phyloP scores from a whole-genome alignment of 306 rosid species.

The Phaseolus lunatus region DNA sequence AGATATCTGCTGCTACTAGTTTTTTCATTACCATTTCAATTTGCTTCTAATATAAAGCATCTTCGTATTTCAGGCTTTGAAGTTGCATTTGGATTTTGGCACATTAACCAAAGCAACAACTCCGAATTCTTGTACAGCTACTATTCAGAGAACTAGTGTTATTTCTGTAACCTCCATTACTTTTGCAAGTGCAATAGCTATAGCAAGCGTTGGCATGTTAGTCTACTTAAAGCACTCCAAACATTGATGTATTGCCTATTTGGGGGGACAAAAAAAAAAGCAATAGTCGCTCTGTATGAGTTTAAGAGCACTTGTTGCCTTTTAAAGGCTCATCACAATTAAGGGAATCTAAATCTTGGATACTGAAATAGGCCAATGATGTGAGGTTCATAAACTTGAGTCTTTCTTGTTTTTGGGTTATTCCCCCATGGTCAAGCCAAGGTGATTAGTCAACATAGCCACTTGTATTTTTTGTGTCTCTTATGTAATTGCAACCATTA shows the following conservation, averaged over 20 bases:
- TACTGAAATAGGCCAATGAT: slow-evolving; percentile 27
- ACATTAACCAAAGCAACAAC: slow-evolving; percentile 46
- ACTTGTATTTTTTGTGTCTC: slow-evolving; percentile 16
- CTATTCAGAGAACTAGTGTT: slow-evolving; percentile 42
- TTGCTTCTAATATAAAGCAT: slow-evolving; percentile 13
- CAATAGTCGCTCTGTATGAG: slow-evolving; percentile 23
- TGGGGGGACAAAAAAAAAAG: slow-evolving; percentile 1
- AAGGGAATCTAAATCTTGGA: slow-evolving; percentile 35
- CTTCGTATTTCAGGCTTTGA: slow-evolving; percentile 67
- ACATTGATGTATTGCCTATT: slow-evolving; percentile 41
- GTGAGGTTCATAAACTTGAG: slow-evolving; percentile 28
- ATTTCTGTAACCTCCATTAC: slow-evolving; percentile 53
- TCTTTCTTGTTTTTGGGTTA: slow-evolving; percentile 26
- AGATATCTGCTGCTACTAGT: slow-evolving; percentile 34
- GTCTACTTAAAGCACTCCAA: slow-evolving; percentile 76
- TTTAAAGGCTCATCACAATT: slow-evolving; percentile 2
- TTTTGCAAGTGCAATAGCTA: slow-evolving; percentile 65
- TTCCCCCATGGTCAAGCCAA: not conserved
- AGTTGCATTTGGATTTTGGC: slow-evolving; percentile 75
- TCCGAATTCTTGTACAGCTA: slow-evolving; percentile 36
- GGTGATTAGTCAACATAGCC: slow-evolving; percentile 34
- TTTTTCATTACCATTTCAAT: slow-evolving; percentile 31
- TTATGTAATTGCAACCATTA: slow-evolving; percentile 38
- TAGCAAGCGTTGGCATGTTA: slow-evolving; percentile 67
- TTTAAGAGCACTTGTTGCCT: slow-evolving; percentile 33